These are phyloP conservation scores for Coemansia reversa DNA, from an alignment of 192 early-diverging fungal species.

Conservation along the genomic window DNA sequence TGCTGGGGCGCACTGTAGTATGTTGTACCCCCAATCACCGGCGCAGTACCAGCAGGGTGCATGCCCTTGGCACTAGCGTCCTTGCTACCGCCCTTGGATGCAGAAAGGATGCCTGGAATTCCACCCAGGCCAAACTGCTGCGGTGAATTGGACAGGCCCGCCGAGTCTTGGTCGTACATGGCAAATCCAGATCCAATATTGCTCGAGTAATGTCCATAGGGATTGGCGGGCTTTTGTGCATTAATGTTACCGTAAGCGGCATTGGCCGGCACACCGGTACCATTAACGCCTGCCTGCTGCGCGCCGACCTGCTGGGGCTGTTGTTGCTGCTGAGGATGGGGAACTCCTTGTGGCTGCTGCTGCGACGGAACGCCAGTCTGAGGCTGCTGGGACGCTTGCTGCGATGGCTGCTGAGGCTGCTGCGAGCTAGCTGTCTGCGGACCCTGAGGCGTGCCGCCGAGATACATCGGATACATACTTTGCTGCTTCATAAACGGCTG, in stretches of 20 bases:
- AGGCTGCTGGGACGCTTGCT: slow-evolving; percentile 40
- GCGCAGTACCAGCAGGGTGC: slow-evolving; percentile 38
- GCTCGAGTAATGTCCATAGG: slow-evolving; percentile 46
- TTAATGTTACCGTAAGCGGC: slow-evolving; percentile 44
- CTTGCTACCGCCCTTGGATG: slow-evolving; percentile 40
- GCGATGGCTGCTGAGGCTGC: slow-evolving; percentile 34
- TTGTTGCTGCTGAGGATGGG: slow-evolving; percentile 25
- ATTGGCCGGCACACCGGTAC: slow-evolving; percentile 20
- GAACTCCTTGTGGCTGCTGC: slow-evolving; percentile 23
- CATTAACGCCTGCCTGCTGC: slow-evolving; percentile 34
- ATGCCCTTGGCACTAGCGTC: slow-evolving; percentile 32
- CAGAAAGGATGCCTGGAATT: slow-evolving; percentile 48
- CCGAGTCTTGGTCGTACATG: slow-evolving; percentile 50
- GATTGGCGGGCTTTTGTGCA: slow-evolving; percentile 46
- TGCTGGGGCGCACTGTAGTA: slow-evolving; percentile 56
- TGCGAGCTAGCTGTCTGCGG: slow-evolving; percentile 37
- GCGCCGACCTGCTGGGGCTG: slow-evolving; percentile 17
- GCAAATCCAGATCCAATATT: slow-evolving; percentile 49
- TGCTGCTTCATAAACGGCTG: slow-evolving; percentile 93
- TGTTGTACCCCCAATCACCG: slow-evolving; percentile 51
- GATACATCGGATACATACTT: slow-evolving; percentile 85
- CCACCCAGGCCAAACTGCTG: slow-evolving; percentile 51
- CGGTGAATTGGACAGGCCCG: slow-evolving; percentile 40
- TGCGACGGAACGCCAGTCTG: not conserved
- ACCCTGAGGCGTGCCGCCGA: slow-evolving; percentile 30